Evolutionary conservation across 768 basidiomycete genomes (phyloP).

Genomic region (Termitomyces sp.): DNA sequence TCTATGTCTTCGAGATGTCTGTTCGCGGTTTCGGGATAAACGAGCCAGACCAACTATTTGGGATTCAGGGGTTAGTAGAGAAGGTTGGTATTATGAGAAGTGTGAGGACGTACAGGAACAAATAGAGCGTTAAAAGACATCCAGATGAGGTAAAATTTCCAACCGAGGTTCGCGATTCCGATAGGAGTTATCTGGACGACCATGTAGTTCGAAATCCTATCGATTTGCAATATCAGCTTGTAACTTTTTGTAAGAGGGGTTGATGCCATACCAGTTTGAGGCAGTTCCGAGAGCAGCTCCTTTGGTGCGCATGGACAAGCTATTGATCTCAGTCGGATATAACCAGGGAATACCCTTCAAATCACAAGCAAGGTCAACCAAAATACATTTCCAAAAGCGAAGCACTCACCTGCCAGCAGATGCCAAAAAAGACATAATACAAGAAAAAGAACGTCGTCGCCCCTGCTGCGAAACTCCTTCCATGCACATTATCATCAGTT

Average conservation of each 20-base stretch:
- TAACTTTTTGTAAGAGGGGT: neutral
- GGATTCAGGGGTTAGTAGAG: neutral
- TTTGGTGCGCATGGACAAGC: constrained; percentile 42
- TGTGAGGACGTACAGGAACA: constrained; percentile 31
- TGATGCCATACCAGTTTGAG: constrained; percentile 33
- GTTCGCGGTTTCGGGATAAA: constrained; percentile 47
- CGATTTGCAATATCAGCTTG: neutral
- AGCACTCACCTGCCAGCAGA: constrained; percentile 42
- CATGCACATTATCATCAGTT: constrained; percentile 23
- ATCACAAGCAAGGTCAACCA: neutral
- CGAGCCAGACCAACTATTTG: constrained; percentile 34
- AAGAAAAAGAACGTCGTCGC: constrained; percentile 45
- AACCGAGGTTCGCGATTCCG: constrained; percentile 39
- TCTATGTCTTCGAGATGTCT: constrained; percentile 46
- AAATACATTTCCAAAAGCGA: neutral
- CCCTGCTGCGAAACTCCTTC: constrained; percentile 31
- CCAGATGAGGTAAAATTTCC: constrained; percentile 48
- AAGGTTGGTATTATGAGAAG: neutral
- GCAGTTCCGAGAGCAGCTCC: constrained; percentile 44
- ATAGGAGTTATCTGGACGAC: constrained; percentile 44
- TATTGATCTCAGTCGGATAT: constrained; percentile 47
- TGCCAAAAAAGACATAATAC: constrained; percentile 46
- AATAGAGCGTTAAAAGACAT: constrained; percentile 41
- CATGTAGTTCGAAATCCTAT: constrained; percentile 44
- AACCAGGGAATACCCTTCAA: constrained; percentile 43